Percentiles rank a stretch among this genome's conserved stretches.
Evolutionary conservation across 208 protist genomes (phyloP).

Genomic region (Leishmania gerbilli): DNA sequence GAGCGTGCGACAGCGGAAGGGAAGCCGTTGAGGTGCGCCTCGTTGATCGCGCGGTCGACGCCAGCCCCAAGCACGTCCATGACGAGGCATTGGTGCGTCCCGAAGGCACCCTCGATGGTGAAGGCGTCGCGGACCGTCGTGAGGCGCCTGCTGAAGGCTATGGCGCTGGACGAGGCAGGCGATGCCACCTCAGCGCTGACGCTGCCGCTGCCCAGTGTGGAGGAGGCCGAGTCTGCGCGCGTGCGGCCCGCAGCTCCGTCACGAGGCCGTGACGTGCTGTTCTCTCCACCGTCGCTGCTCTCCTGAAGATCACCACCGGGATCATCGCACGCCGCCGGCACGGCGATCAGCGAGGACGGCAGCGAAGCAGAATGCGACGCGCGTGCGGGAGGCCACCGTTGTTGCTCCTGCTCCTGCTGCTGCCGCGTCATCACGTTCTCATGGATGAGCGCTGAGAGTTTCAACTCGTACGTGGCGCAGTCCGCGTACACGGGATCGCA

Average conservation of each 20-base stretch:
- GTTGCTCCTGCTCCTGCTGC: not conserved
- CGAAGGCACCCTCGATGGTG: constrained; percentile 50
- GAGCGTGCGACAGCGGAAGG: constrained; percentile 78
- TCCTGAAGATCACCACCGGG: not conserved
- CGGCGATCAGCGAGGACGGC: not conserved
- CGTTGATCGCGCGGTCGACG: constrained; percentile 91
- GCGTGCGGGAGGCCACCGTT: not conserved
- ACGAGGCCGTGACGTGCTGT: not conserved
- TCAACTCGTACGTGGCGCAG: constrained; percentile 49
- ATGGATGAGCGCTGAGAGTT: constrained; percentile 55
- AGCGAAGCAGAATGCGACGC: not conserved
- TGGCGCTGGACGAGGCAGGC: not conserved
- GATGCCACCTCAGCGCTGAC: not conserved
- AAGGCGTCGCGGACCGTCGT: constrained; percentile 52
- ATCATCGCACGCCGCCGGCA: no score
- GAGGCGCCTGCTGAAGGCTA: constrained; percentile 17
- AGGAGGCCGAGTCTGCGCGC: not conserved
- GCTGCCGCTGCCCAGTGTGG: not conserved
- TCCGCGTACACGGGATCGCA: constrained; percentile 46
- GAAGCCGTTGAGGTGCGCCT: constrained; percentile 88
- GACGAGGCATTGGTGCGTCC: constrained; percentile 91
- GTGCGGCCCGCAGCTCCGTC: not conserved
- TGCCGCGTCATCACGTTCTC: constrained; percentile 25
- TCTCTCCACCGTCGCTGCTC: not conserved
- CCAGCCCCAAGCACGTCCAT: constrained; percentile 95